phyloP scores from a whole-genome alignment of 2,329 filamentous ascomycete genomes.

The Nannizzia gypsea region DNA sequence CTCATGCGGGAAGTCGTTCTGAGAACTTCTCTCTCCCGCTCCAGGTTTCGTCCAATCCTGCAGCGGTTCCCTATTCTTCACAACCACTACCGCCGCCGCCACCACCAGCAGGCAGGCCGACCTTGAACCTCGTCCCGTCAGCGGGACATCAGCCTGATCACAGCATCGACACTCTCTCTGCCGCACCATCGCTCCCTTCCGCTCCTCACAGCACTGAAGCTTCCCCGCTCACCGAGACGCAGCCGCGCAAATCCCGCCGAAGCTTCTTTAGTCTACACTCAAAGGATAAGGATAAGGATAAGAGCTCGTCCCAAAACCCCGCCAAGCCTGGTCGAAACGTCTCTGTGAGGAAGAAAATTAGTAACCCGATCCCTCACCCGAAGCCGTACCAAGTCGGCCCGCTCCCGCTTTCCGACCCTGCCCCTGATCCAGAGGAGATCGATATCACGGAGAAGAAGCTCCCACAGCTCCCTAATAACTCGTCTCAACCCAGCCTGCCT shows the following conservation, averaged over 20 bases:
- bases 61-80: not conserved
- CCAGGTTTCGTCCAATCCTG: not conserved
- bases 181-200: slow-evolving; percentile 7
- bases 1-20: slow-evolving; percentile 6
- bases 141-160: not conserved
- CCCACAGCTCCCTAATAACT: slow-evolving; percentile 11
- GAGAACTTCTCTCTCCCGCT: slow-evolving; percentile 3
- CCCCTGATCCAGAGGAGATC: slow-evolving; percentile 9
- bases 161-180: not conserved
- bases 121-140: slow-evolving; percentile 11
- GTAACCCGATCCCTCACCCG: slow-evolving; percentile 9
- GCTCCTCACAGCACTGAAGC: slow-evolving; percentile 11
- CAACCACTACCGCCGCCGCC: too few relatives aligned
- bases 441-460: not conserved
- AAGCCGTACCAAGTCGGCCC: slow-evolving; percentile 3
- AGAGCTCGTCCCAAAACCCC: slow-evolving; percentile 7
- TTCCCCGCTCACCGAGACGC: slow-evolving; percentile 10
- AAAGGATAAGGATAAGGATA: slow-evolving; percentile 11
- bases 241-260: slow-evolving; percentile 14
- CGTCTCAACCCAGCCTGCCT: slow-evolving; percentile 7
- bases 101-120: slow-evolving; percentile 1
- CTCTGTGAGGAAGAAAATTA: slow-evolving; percentile 20
- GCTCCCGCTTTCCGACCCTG: slow-evolving; percentile 10
- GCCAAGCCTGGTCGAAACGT: slow-evolving; percentile 18
- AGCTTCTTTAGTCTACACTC: slow-evolving; percentile 19